phyloP scores from a whole-genome alignment of 768 basidiomycete species.

The Rhodosporidiobolus sp. region DNA sequence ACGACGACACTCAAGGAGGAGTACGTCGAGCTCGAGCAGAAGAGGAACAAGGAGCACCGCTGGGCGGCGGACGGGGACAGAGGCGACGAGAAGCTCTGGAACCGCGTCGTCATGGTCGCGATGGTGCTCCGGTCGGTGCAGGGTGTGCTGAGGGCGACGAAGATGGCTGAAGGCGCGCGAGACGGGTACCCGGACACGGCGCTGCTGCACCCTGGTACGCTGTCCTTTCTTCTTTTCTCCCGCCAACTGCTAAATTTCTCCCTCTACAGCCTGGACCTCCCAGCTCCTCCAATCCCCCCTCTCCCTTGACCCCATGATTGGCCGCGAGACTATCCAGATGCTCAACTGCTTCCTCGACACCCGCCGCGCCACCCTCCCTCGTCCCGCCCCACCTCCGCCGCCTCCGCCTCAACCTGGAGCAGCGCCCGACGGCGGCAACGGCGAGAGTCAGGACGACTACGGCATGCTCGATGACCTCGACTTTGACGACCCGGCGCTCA shows the following conservation, averaged over 20 bases:
- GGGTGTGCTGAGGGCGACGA: slow-evolving; percentile 53
- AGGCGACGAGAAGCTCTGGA: slow-evolving; percentile 39
- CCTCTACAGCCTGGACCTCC: slow-evolving; percentile 59
- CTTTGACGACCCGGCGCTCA: slow-evolving; percentile 61
- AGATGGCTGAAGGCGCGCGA: slow-evolving; percentile 36
- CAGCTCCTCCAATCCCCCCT: slow-evolving; percentile 55
- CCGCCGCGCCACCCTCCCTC: slow-evolving; percentile 41
- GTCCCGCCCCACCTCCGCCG: no score
- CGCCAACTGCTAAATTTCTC: slow-evolving; percentile 4
- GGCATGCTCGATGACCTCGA: slow-evolving; percentile 59
- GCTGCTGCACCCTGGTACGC: slow-evolving; percentile 59
- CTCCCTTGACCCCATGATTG: slow-evolving; percentile 55
- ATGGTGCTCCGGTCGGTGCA: slow-evolving; percentile 61
- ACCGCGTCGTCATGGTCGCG: slow-evolving; percentile 50
- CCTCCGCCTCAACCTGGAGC: background rate
- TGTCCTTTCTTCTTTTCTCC: slow-evolving; percentile 16
- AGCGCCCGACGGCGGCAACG: slow-evolving; percentile 43
- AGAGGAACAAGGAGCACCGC: slow-evolving; percentile 37
- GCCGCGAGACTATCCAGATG: slow-evolving; percentile 59
- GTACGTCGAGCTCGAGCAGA: slow-evolving; percentile 49
- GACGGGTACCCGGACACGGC: slow-evolving; percentile 62
- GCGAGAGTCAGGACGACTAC: slow-evolving; percentile 77
- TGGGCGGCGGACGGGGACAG: background rate
- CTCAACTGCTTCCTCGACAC: slow-evolving; percentile 63
- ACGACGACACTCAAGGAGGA: slow-evolving; percentile 59